Evolutionary conservation across 306 rosid species (phyloP).

Genomic region (Trifolium pratense): DNA sequence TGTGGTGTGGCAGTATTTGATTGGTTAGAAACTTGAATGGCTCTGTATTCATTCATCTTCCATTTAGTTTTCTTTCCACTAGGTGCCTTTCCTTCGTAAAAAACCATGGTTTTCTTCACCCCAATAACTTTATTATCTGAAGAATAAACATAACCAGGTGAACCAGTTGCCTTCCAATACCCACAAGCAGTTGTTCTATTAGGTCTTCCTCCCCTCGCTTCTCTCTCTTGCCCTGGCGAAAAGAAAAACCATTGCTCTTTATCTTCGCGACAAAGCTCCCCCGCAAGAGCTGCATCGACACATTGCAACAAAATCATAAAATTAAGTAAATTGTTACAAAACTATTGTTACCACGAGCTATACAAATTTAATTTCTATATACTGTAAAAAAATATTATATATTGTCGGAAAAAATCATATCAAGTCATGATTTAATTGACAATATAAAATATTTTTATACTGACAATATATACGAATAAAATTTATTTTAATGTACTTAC

Average conservation of each 20-base stretch:
- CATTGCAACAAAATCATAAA: neutral
- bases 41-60: conserved; percentile 94
- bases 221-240: conserved; percentile 70
- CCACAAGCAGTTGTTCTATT: conserved; percentile 75
- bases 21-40: conserved; percentile 51
- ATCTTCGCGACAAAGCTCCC: conserved; percentile 70
- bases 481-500: conserved; percentile 39
- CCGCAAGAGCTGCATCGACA: conserved; percentile 60
- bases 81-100: conserved; percentile 84
- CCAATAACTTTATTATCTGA: conserved; percentile 64
- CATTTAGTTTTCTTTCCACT: conserved; percentile 80
- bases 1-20: conserved; percentile 42
- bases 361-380: too few relatives aligned
- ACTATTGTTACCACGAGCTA: too few relatives aligned
- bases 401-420: too few relatives aligned
- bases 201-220: conserved; percentile 82
- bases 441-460: too few relatives aligned
- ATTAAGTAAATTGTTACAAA: too few relatives aligned
- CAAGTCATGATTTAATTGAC: too few relatives aligned
- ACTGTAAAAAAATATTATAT: too few relatives aligned
- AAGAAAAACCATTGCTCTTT: conserved; percentile 96
- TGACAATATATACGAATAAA: neutral
- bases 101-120: conserved; percentile 83
- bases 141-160: conserved; percentile 83
- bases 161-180: conserved; percentile 94